Evolutionary conservation across 2,329 filamentous ascomycete genomes (phyloP).

Genomic region (Xylariaceae sp.): DNA sequence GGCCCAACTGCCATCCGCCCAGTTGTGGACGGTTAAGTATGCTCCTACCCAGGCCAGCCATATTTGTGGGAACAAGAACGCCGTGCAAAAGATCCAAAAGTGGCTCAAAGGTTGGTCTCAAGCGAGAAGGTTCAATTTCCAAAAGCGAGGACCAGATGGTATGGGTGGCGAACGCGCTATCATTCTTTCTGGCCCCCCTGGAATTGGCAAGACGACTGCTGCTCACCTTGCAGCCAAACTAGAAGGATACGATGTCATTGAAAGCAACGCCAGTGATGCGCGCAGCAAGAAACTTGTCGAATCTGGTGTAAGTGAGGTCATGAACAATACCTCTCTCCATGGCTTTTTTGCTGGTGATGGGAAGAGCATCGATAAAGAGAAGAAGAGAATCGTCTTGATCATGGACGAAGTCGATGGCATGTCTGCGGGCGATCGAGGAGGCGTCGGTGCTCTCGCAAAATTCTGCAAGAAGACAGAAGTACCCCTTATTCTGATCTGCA

Average conservation of each 20-base stretch:
- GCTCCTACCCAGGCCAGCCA: conserved; percentile 78
- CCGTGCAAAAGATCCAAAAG: conserved; percentile 80
- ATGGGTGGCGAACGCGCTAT: conserved; percentile 80
- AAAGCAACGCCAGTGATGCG: conserved; percentile 93
- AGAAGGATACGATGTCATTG: conserved; percentile 87
- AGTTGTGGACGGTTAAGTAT: conserved; percentile 93
- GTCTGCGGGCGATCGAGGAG: conserved; percentile 93
- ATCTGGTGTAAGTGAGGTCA: conserved; percentile 75
- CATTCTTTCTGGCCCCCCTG: conserved; percentile 90
- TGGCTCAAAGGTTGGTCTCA: conserved; percentile 84
- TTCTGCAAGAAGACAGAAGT: conserved; percentile 94
- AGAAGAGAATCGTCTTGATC: conserved; percentile 91
- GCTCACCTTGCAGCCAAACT: conserved; percentile 90
- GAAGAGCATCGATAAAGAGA: conserved; percentile 69
- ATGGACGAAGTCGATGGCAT: conserved; percentile 99
- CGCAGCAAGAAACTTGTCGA: conserved; percentile 96
- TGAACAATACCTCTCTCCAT: conserved; percentile 87
- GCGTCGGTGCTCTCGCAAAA: conserved; percentile 88
- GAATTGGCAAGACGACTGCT: conserved; percentile 95
- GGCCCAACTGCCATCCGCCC: conserved; percentile 45
- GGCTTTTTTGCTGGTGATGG: conserved; percentile 86
- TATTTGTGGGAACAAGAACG: conserved; percentile 89
- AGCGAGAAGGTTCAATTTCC: conserved; percentile 73
- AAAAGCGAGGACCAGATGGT: conserved; percentile 76
- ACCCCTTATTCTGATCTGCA: conserved; percentile 95